A percentile compares a stretch with the other conserved stretches of the same genome.
Evolutionary conservation across 768 basidiomycete species (phyloP).

Genomic region (Austroboletus eburneus): DNA sequence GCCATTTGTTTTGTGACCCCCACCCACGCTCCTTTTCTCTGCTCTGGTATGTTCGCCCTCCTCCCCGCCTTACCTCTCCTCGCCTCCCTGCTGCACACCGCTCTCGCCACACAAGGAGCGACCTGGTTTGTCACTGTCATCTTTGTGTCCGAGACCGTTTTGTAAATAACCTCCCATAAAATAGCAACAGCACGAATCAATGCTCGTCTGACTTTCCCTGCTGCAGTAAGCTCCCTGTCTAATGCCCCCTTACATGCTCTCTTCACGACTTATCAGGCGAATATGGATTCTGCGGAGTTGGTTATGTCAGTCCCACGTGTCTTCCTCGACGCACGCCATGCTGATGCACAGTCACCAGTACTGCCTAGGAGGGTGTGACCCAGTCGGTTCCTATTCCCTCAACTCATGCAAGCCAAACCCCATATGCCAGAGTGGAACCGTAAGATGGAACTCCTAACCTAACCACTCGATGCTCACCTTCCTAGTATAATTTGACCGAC

Average conservation of each 20-base stretch:
- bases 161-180: background rate
- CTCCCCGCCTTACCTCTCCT: conserved; percentile 16
- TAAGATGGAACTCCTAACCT: conserved; percentile 27
- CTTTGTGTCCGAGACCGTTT: background rate
- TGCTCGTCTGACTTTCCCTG: conserved; percentile 40
- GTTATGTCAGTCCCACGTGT: conserved; percentile 28
- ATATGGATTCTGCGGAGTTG: conserved; percentile 52
- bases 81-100: conserved; percentile 11
- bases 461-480: background rate
- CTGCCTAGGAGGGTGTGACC: conserved; percentile 86
- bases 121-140: conserved; percentile 21
- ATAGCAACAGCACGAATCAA: conserved; percentile 35
- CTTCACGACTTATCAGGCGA: conserved; percentile 33
- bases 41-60: conserved; percentile 21
- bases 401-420: conserved; percentile 70
- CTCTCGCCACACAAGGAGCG: conserved; percentile 20
- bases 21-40: conserved; percentile 12
- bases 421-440: conserved; percentile 59
- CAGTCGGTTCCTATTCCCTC: conserved; percentile 59
- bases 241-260: background rate
- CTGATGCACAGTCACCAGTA: conserved; percentile 41
- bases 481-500: conserved; percentile 59
- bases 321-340: background rate
- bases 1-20: background rate
- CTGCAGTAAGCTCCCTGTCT: conserved; percentile 35